Evolutionary conservation across 192 early-diverging fungal species (phyloP), one percentile per base, ranked within the genome.

Genomic region (Podila horticola): DNA sequence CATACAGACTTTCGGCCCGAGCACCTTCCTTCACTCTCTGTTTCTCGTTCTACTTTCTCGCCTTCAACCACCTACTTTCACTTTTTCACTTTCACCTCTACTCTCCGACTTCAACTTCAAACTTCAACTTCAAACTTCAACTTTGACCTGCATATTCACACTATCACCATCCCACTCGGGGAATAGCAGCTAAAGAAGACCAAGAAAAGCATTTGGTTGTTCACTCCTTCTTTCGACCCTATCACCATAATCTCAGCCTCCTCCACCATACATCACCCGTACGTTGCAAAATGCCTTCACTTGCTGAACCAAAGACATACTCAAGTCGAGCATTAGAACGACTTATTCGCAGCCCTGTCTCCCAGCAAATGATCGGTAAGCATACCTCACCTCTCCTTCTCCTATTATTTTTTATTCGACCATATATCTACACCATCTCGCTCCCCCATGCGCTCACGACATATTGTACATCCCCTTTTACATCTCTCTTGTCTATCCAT

Each of bases 321-420:
- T 77, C 74, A 48, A 77, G 45, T 77, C 67, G 74, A 36, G 67
- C 74, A 8, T 33, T 77, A 12, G 74, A 77, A 55, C 38, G 68
- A 51, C 68, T 77, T 33, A 71, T 77, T 66, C 74, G 74, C 26
- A 62, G 74, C 33, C 74, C 74, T n/a, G 74, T 77, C 64, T 66
- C 74, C 55, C 74, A 64, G 51, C 67, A 77, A 66, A 77, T 77
- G 74, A 77, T 77, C 62, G 74, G 74, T 77, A 77, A 17, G 74
- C 48, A n/a, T 55, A 11, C 26, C 20, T 13, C 29, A 49, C 15
- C 17, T 17, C 17, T 62, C 33, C 34, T 34, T 12, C 61, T 30
- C 62, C 20, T 33, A n/a, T 36, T 41, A n/a, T 41, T 41, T 41
- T 34, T n/a, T n/a, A 7, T 36, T 36, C 62, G 4, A 64, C 60